Evolutionary conservation across 2,329 filamentous ascomycete genomes (phyloP), one percentile per base, ranked within the genome.

Genomic region (Penicillium frequentans): DNA sequence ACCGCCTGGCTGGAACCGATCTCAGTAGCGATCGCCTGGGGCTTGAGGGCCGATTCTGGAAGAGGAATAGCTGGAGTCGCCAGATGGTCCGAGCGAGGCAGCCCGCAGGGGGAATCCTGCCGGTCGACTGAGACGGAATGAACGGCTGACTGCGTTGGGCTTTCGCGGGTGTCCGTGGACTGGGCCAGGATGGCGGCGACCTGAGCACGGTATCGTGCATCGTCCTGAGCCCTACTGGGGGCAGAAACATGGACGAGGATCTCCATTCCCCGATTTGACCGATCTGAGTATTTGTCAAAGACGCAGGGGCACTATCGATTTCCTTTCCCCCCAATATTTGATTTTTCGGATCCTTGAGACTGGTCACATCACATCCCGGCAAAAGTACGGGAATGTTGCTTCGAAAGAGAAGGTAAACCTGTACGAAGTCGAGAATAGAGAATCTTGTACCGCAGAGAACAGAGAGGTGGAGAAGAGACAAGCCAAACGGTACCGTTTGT

Each of bases 161-260:
- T 54, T 64, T 64, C 49, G 56, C 46, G 37, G 49, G 49, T 35
- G 10, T 47, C 23, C 44, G 57, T 60, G 21, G 69, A 54, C 39
- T 72, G 66, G 48, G 76, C 29, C 29, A 77, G 37, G 50, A 73
- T 72, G 9, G 75, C 71, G 50, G 68, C 66, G 43, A 75, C 73
- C 33, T 77, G 73, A 13, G 72, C 67, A 35, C 68, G 68, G 64
- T 78, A 76, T 52, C 67, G 69, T 31, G 67, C 68, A 64, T 79
- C 75, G 57, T 78, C 73, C 46, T 60, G 63, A 35, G 60, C 64
- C 50, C 65, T 68, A 60, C 73, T 73, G 29, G 74, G 70, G 19
- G 76, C 76, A 50, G 73, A 68, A 59, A 79, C 67, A 64, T 78
- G 76, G 49, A 77, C 73, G 53, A 78, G 73, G 54, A 78, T 71